phyloP scores from a whole-genome alignment of 1,284 basidiomycete species.

The Boletus calvinii region DNA sequence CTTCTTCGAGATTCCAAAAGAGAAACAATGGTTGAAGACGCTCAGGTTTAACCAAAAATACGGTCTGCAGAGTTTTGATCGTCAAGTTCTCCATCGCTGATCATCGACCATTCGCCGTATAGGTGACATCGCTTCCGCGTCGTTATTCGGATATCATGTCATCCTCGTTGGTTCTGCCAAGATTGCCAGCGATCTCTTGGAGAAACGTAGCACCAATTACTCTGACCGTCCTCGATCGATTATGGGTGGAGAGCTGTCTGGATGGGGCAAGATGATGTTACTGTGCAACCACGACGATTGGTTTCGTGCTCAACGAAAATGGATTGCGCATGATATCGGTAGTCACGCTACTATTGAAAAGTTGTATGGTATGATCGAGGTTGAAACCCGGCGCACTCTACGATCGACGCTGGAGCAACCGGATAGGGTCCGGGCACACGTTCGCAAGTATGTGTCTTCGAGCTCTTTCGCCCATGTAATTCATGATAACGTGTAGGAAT shows the following conservation, averaged over 20 bases:
- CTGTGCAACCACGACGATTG: conserved; percentile 23
- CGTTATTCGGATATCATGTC: conserved; percentile 9
- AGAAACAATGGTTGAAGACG: conserved; percentile 8
- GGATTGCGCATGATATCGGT: conserved; percentile 32
- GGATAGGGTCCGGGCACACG: neutral
- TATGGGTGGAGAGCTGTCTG: conserved; percentile 26
- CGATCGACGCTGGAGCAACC: conserved; percentile 9
- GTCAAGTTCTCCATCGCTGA: neutral
- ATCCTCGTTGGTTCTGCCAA: conserved; percentile 16
- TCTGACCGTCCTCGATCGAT: conserved; percentile 19
- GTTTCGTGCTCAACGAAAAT: conserved; percentile 20
- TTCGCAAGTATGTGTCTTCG: conserved; percentile 14
- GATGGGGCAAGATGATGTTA: conserved; percentile 29
- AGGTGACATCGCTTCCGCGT: conserved; percentile 16
- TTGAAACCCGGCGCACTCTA: conserved; percentile 9
- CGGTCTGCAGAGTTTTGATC: neutral
- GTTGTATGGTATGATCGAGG: conserved; percentile 23
- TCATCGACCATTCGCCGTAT: neutral
- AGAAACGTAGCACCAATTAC: conserved; percentile 21
- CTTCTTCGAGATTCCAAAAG: conserved; percentile 4
- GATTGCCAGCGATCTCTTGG: conserved; percentile 19
- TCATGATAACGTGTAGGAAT: neutral
- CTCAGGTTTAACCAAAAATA: conserved; percentile 6
- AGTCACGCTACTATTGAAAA: conserved; percentile 11
- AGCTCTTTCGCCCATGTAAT: neutral